Conservation (phyloP, 75 land plant species). For the Sequoia sempervirens region DNA sequence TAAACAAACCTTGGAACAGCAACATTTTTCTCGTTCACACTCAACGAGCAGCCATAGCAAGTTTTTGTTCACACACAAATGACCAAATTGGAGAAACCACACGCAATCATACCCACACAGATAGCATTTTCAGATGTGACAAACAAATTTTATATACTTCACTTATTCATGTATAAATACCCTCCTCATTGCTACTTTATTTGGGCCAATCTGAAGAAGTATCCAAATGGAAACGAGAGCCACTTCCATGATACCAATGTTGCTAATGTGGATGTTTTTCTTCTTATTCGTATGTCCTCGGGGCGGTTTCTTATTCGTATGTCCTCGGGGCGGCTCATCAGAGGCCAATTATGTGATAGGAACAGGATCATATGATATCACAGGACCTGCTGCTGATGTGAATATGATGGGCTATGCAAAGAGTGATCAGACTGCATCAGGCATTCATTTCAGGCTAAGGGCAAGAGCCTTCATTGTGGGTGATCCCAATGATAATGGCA, state of each 20-base stretch:
- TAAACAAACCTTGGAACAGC: not conserved
- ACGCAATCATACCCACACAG: not conserved
- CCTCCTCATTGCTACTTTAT: not conserved
- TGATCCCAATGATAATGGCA: constrained; percentile 34
- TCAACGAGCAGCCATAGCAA: not conserved
- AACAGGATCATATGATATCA: constrained; percentile 71
- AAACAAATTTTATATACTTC: not conserved
- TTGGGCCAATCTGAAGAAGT: not conserved
- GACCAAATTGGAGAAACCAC: not conserved
- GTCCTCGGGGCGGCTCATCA: not conserved
- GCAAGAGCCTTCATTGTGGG: constrained; percentile 70
- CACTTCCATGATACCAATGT: not conserved
- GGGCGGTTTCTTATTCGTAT: too few relatives aligned
- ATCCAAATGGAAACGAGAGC: not conserved
- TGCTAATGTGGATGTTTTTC: not conserved
- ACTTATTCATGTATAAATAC: not conserved
- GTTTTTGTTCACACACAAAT: not conserved
- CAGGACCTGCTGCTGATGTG: constrained; percentile 76
- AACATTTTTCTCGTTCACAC: not conserved
- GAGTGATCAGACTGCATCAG: constrained; percentile 47
- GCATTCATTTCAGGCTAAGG: constrained; percentile 64
- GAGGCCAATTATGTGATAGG: constrained; percentile 52
- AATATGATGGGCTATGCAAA: constrained; percentile 92
- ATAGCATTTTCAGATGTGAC: not conserved
- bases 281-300: not conserved